Conservation (phyloP, 495 filamentous ascomycete genomes). For the Aspergillus kassunensis region DNA sequence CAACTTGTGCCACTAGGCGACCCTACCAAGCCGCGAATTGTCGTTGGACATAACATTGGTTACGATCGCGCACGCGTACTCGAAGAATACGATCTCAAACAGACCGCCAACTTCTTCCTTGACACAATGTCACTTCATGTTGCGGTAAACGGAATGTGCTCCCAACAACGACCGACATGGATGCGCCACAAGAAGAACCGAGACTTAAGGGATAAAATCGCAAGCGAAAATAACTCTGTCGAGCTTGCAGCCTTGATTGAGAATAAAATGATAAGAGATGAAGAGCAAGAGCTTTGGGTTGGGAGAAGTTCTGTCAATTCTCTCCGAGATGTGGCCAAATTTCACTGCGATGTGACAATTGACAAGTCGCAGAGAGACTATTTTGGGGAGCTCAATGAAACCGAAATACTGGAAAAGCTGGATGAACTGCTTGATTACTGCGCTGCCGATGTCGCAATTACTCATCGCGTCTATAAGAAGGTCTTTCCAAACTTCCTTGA, state of each 20-base stretch:
- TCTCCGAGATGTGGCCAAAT: slow-evolving; percentile 90
- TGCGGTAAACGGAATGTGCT: slow-evolving; percentile 98
- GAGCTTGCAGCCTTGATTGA: slow-evolving; percentile 71
- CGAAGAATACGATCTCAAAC: slow-evolving; percentile 83
- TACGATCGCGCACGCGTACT: slow-evolving; percentile 85
- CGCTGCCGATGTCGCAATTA: slow-evolving; percentile 88
- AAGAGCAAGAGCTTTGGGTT: slow-evolving; percentile 94
- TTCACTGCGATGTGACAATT: slow-evolving; percentile 87
- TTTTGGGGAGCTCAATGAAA: slow-evolving; percentile 77
- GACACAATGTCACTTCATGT: slow-evolving; percentile 99
- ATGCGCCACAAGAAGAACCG: slow-evolving; percentile 89
- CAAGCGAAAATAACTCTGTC: slow-evolving; percentile 61
- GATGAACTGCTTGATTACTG: slow-evolving; percentile 92
- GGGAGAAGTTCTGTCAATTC: slow-evolving; percentile 93
- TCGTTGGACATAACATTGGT: slow-evolving; percentile 94
- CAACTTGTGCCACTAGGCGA: slow-evolving; percentile 88
- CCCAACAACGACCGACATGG: slow-evolving; percentile 92
- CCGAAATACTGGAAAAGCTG: slow-evolving; percentile 62
- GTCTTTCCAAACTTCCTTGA: slow-evolving; percentile 86
- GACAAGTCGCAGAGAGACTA: slow-evolving; percentile 85
- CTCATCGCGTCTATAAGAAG: slow-evolving; percentile 85
- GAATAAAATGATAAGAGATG: slow-evolving; percentile 61
- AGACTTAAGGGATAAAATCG: slow-evolving; percentile 77
- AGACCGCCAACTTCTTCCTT: slow-evolving; percentile 81
- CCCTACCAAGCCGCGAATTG: slow-evolving; percentile 60